Evolutionary conservation across 176 grass and related monocot species (phyloP).

Genomic region (Neostapfia colusana): DNA sequence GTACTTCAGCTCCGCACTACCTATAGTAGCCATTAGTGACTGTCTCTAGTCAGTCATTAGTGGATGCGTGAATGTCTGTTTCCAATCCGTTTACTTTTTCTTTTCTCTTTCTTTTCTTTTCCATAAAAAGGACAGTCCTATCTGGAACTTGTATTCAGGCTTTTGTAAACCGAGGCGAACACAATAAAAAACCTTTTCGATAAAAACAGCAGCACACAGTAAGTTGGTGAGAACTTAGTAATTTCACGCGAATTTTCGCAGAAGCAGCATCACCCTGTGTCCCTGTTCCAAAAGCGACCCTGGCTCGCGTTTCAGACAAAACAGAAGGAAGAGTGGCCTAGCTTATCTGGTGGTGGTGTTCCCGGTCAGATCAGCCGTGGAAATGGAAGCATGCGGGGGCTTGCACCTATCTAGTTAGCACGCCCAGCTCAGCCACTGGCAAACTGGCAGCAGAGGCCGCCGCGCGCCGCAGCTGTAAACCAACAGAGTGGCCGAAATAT

Average conservation of each 20-base stretch:
- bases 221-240: neutral
- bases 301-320: neutral
- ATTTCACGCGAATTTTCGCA: neutral
- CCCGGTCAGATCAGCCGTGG: neutral
- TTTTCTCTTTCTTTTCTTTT: neutral
- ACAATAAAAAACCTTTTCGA: neutral
- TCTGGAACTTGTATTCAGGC: neutral
- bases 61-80: slow-evolving; percentile 10
- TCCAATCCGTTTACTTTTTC: neutral
- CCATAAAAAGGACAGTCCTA: neutral
- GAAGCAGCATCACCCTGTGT: neutral
- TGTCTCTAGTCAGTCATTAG: slow-evolving; percentile 18
- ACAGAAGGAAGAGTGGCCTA: neutral
- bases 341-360: slow-evolving; percentile 16
- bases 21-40: neutral
- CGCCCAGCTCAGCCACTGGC: neutral
- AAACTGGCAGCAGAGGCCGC: slow-evolving; percentile 1
- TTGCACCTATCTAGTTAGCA: neutral
- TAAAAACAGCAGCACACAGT: neutral
- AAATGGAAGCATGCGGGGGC: neutral
- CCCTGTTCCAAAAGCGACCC: neutral
- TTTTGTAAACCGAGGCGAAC: neutral
- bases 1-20: slow-evolving; percentile 39
- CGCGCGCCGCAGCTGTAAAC: slow-evolving; percentile 24
- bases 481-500: slow-evolving; percentile 39